Evolutionary conservation across 83 land plant genomes (phyloP), one percentile per base, ranked within the genome.

Genomic region (Picea mariana): DNA sequence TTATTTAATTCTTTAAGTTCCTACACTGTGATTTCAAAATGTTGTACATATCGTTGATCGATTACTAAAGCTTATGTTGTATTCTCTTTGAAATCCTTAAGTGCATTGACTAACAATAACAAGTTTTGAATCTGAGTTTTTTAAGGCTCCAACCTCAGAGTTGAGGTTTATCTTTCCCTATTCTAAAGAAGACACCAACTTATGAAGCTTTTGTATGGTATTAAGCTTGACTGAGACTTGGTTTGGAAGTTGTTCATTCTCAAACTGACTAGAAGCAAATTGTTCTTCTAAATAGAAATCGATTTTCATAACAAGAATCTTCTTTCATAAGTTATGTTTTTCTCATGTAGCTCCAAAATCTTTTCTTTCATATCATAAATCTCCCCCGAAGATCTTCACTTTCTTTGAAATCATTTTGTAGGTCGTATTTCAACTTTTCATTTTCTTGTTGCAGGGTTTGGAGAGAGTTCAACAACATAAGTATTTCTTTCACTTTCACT

Each of bases 271-370:
- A 0, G 73, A 69, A 18, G 73, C 31, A 34, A 69, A 40, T 3
- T 69, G 47, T 34, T 69, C 17, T 69, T 38, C 73, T 69, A 69
- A 69, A 69, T 27, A 31, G 31, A 31, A 31, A 31, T 31, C 1
- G 31, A 31, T 0, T 31, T 31, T 0, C 31, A 1, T 31, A 31
- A 31, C 31, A 31, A 31, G 31, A 31, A 31, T 31, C 31, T 31
- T 31, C 31, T 31, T 31, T 31, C 31, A 31, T 31, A 31, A 31
- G 31, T 69, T 40, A 38, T 69, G 73, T 15, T 38, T 69, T 69
- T 69, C 31, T 69, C 73, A n/a, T 69, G 73, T 69, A 69, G 20
- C 44, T 69, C 44, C 38, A 27, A 34, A 52, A 76, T 52, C 27
- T 76, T 23, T 52, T 24, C 27, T 11, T 24, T 49, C 16, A 76